Conservation (phyloP, 2,329 filamentous ascomycete genomes). For the Escovopsis sp. region DNA sequence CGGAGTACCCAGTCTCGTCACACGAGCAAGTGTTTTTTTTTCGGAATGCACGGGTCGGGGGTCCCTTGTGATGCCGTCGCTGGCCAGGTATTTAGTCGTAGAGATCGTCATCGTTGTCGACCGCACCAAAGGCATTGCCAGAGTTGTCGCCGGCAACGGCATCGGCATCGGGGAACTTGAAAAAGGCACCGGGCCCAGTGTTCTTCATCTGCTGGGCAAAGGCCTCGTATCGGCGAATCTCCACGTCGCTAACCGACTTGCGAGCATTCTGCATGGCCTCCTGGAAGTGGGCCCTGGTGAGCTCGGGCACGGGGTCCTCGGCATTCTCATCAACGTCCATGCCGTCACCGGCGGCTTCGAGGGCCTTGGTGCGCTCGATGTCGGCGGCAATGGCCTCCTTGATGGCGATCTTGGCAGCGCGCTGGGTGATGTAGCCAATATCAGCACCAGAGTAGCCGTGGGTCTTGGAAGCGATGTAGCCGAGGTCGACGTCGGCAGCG, state of each 20-base stretch:
- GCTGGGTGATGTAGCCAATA: conserved; percentile 97
- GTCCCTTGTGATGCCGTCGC: background rate
- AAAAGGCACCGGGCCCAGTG: conserved; percentile 85
- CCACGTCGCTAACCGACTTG: conserved; percentile 87
- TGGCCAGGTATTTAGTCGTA: conserved; percentile 60
- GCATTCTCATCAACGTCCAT: conserved; percentile 55
- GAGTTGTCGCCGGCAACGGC: conserved; percentile 46
- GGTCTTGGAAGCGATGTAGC: conserved; percentile 90
- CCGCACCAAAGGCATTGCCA: conserved; percentile 60
- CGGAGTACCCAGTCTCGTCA: too few species aligned
- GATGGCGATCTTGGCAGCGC: conserved; percentile 97
- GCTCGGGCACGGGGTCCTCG: conserved; percentile 89
- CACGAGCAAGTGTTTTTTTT: conserved; percentile 1
- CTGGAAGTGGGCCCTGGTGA: conserved; percentile 94
- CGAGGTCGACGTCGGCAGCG: conserved; percentile 69
- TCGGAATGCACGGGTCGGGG: conserved; percentile 31
- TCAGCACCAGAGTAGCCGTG: conserved; percentile 99
- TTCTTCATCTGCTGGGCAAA: conserved; percentile 99
- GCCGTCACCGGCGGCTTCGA: conserved; percentile 71
- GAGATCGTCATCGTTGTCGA: conserved; percentile 88
- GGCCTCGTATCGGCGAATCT: conserved; percentile 95
- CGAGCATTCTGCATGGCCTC: conserved; percentile 95
- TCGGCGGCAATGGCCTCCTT: conserved; percentile 86
- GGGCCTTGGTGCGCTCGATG: conserved; percentile 80
- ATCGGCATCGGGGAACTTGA: conserved; percentile 76